A percentile compares a stretch with the other conserved stretches of the same genome.
Evolutionary conservation across 805 yeast genomes (phyloP).

Genomic region (Myxozyma kluyveri): DNA sequence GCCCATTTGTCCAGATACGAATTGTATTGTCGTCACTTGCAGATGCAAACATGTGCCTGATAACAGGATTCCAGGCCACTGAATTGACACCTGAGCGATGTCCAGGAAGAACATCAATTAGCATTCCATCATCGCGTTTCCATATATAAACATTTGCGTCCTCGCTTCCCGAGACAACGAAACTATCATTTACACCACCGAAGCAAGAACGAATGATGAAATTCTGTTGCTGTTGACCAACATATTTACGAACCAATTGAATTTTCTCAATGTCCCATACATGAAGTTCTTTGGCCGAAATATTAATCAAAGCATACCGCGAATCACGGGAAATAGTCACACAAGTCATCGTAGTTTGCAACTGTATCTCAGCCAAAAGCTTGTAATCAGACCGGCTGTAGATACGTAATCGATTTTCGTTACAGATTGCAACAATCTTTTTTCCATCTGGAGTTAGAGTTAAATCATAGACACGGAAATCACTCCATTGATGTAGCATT

Average conservation of each 20-base stretch:
- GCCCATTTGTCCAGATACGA: conserved; percentile 25
- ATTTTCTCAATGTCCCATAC: conserved; percentile 71
- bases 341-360: conserved; percentile 63
- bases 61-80: conserved; percentile 66
- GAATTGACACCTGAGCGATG: conserved; percentile 70
- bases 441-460: conserved; percentile 65
- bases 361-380: conserved; percentile 46
- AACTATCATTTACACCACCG: conserved; percentile 67
- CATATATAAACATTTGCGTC: conserved; percentile 76
- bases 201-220: conserved; percentile 73
- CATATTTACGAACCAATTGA: conserved; percentile 57
- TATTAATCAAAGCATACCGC: conserved; percentile 56
- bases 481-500: conserved; percentile 37
- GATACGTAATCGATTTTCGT: conserved; percentile 59
- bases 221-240: conserved; percentile 70
- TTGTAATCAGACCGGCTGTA: conserved; percentile 49
- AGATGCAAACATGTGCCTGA: conserved; percentile 62
- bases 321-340: conserved; percentile 60
- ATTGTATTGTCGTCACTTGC: conserved; percentile 77
- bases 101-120: conserved; percentile 59
- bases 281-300: conserved; percentile 70
- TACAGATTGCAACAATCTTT: conserved; percentile 60
- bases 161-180: conserved; percentile 78
- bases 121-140: conserved; percentile 69
- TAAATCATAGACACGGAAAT: conserved; percentile 60